These are phyloP conservation scores for Botrytis cinerea DNA, from an alignment of 2,329 filamentous ascomycete genomes.

Conservation along the genomic window DNA sequence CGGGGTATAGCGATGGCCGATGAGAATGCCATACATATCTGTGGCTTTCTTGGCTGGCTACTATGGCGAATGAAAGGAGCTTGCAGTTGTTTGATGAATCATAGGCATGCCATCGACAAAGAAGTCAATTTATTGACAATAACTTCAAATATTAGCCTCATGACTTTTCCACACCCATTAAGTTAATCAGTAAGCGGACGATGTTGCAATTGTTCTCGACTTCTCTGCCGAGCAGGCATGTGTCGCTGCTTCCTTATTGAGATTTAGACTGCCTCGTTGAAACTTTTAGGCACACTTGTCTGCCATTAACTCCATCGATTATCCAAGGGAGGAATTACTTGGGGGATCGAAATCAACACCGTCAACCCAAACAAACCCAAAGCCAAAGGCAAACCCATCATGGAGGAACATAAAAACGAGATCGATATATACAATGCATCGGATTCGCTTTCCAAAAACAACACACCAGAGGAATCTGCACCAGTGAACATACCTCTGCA, in stretches of 20 bases:
- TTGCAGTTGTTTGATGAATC: neutral
- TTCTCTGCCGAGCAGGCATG: conserved; percentile 1
- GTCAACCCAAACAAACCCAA: neutral
- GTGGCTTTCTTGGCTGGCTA: neutral
- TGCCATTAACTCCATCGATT: neutral
- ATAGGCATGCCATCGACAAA: conserved; percentile 3
- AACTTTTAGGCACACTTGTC: neutral
- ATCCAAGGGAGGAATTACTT: neutral
- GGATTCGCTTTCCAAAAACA: neutral
- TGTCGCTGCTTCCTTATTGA: neutral
- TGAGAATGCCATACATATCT: neutral
- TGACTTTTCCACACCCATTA: neutral
- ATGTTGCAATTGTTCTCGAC: neutral
- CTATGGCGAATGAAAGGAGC: conserved; percentile 8
- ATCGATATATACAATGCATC: neutral
- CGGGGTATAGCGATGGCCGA: neutral
- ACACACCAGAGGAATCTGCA: neutral
- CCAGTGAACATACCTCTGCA: conserved; percentile 3
- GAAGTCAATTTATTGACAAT: neutral
- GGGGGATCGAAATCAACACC: neutral
- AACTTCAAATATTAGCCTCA: neutral
- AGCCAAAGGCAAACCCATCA: neutral
- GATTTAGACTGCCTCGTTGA: neutral
- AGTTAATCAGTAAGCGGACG: neutral
- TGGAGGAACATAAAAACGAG: neutral